These are phyloP conservation scores for Azolla pinnata DNA, from an alignment of 75 land plant species.

Conservation along the genomic window DNA sequence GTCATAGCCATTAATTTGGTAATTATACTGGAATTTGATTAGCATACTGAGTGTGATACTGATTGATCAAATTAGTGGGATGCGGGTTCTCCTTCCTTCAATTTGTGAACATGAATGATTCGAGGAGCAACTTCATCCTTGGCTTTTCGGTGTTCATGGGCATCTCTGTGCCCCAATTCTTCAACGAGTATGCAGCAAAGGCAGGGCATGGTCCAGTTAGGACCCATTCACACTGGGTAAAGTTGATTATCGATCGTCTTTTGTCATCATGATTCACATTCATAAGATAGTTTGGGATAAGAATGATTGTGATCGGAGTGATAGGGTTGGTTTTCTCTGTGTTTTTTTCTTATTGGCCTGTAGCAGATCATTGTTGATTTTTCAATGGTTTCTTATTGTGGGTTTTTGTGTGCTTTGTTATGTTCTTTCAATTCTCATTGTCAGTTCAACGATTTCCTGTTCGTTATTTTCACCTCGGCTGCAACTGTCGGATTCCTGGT, in stretches of 20 bases:
- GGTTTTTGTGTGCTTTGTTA: neutral
- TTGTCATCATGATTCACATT: neutral
- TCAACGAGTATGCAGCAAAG: constrained; percentile 41
- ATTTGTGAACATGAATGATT: constrained; percentile 75
- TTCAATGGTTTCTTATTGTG: neutral
- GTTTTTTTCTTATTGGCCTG: neutral
- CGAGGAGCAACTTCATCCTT: constrained; percentile 66
- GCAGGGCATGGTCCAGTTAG: constrained; percentile 66
- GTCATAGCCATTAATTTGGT: neutral
- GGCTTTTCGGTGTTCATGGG: constrained; percentile 85
- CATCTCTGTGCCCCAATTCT: constrained; percentile 87
- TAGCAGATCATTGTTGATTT: neutral
- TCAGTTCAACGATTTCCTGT: constrained; percentile 95
- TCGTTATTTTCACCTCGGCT: constrained; percentile 71
- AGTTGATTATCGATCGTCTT: neutral
- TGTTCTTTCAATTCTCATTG: neutral
- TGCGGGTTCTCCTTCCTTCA: constrained; percentile 78
- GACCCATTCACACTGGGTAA: constrained; percentile 53
- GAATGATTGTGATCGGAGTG: neutral
- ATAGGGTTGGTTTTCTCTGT: neutral
- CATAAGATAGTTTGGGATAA: neutral
- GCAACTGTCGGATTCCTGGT: constrained; percentile 59
- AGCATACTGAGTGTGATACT: neutral
- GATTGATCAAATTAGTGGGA: constrained; percentile 33
- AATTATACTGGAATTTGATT: neutral